These are phyloP conservation scores for Prinsepia uniflora DNA, from an alignment of 306 rosid genomes.

Conservation along the genomic window DNA sequence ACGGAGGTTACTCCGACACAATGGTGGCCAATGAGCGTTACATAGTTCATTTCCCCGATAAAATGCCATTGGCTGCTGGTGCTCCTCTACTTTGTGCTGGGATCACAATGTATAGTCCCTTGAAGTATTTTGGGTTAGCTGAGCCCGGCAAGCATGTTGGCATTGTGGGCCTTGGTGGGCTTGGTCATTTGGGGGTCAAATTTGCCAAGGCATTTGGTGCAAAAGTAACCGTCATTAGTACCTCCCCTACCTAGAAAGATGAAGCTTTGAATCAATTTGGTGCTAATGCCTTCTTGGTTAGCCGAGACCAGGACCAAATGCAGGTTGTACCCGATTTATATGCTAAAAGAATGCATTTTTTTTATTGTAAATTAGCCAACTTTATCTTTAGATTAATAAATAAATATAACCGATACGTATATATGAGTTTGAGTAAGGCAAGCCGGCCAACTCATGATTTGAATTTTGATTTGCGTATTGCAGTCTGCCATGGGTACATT, in stretches of 20 bases:
- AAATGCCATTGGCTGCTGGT: constrained; percentile 39
- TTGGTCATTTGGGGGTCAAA: constrained; percentile 46
- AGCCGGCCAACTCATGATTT: no score
- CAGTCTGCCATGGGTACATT: constrained; percentile 24
- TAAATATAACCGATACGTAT: no score
- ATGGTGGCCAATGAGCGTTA: constrained; percentile 50
- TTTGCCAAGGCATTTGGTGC: constrained; percentile 52
- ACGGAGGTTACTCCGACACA: constrained; percentile 47
- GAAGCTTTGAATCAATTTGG: constrained; percentile 40
- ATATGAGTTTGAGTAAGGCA: no score
- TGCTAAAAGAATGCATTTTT: not conserved
- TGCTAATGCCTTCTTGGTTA: constrained; percentile 43
- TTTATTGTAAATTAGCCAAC: no score
- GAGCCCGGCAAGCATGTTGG: constrained; percentile 41
- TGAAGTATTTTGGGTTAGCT: constrained; percentile 31
- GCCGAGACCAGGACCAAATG: constrained; percentile 35
- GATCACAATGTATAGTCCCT: constrained; percentile 52
- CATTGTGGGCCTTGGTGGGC: constrained; percentile 53
- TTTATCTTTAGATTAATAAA: no score
- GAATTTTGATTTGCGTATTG: no score
- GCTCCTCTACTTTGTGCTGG: constrained; percentile 63
- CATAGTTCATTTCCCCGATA: constrained; percentile 42
- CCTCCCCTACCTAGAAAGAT: constrained; percentile 39
- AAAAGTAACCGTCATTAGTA: constrained; percentile 43
- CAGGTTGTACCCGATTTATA: not conserved